Evolutionary conservation across 495 filamentous ascomycete species (phyloP), one percentile per base, ranked within the genome.

Genomic region (Hypoxylon rickii): DNA sequence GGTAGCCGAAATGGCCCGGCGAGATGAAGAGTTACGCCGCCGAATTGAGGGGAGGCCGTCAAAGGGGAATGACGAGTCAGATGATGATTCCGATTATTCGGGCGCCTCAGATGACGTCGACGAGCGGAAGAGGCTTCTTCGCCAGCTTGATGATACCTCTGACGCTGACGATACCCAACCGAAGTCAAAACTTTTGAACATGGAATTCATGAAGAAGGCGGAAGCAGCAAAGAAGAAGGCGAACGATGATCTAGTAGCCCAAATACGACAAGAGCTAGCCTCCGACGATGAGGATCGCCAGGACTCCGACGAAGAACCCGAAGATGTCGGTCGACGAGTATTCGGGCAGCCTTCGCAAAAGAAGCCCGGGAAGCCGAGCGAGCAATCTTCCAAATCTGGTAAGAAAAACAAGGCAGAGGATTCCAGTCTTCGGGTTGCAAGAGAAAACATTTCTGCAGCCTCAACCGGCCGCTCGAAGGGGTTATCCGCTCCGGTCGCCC

Each of bases 201-300:
- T 49, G 72, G 52, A 66, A 16, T 98, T 97, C 65, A 98, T 98
- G 94, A 83, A 86, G 58, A 89, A 85, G 34, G 92, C 90, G 10
- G 91, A 97, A 56, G 88, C 85, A 8, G 76, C 82, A 32, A 82
- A 81, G 57, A 92, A 86, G 65, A 83, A 84, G 45, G 77, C 84
- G 53, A 97, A 97, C 48, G 89, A 96, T 63, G 86, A 88, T 32
- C 82, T 89, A 33, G 73, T 94, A n/a, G 84, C 87, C 51, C 74
- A 82, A 44, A 80, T 97, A 19, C 82, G 88, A 32, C 83, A 83
- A 53, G 89, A 96, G 26, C 74, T 96, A 1, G 83, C 69, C 20
- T 74, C 74, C n/a, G 76, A 78, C 29, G 70, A 69, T 6, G 77
- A 79, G n/a, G 74, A 68, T 24, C 61, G 59, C 2, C 79, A 82